Conservation (phyloP, 2,329 filamentous ascomycete species). For the Geosmithia morbida region DNA sequence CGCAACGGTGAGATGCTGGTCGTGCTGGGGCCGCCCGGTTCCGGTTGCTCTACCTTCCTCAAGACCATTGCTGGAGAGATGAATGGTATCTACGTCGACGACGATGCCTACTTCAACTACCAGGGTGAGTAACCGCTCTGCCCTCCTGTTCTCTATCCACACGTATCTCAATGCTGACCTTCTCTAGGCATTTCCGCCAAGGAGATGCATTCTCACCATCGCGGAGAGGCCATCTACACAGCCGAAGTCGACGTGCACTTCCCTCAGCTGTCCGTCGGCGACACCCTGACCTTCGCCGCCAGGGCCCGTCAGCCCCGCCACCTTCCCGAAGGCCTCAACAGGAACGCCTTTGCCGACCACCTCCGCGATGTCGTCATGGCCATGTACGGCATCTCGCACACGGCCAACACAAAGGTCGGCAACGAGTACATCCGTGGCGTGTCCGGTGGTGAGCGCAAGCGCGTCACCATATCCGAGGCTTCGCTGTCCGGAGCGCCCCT, state of each 20-base stretch:
- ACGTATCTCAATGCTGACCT: neutral
- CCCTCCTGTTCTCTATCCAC: neutral
- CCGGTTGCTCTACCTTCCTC: slow-evolving; percentile 72
- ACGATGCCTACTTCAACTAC: slow-evolving; percentile 65
- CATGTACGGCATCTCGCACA: slow-evolving; percentile 61
- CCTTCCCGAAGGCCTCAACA: slow-evolving; percentile 42
- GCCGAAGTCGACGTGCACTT: slow-evolving; percentile 77
- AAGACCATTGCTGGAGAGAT: slow-evolving; percentile 77
- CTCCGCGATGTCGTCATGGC: slow-evolving; percentile 61
- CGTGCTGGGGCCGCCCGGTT: slow-evolving; percentile 56
- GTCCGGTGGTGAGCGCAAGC: slow-evolving; percentile 58
- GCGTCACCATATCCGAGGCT: slow-evolving; percentile 49
- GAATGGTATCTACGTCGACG: slow-evolving; percentile 61
- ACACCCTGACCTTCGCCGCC: slow-evolving; percentile 68
- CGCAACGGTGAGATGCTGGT: slow-evolving; percentile 62
- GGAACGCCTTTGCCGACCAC: slow-evolving; percentile 41
- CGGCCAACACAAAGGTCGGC: slow-evolving; percentile 56
- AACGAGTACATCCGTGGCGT: slow-evolving; percentile 66
- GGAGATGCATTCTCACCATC: slow-evolving; percentile 65
- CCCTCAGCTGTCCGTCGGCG: slow-evolving; percentile 60
- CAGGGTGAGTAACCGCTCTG: slow-evolving; percentile 36
- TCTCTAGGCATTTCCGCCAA: slow-evolving; percentile 44
- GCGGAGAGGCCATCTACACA: slow-evolving; percentile 77
- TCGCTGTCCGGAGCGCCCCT: slow-evolving; percentile 42
- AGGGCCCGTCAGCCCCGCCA: slow-evolving; percentile 50